Percentiles rank a stretch among this genome's conserved stretches.
These are phyloP conservation scores for Candida ortonii DNA, from an alignment of 805 yeast species.

Conservation along the genomic window DNA sequence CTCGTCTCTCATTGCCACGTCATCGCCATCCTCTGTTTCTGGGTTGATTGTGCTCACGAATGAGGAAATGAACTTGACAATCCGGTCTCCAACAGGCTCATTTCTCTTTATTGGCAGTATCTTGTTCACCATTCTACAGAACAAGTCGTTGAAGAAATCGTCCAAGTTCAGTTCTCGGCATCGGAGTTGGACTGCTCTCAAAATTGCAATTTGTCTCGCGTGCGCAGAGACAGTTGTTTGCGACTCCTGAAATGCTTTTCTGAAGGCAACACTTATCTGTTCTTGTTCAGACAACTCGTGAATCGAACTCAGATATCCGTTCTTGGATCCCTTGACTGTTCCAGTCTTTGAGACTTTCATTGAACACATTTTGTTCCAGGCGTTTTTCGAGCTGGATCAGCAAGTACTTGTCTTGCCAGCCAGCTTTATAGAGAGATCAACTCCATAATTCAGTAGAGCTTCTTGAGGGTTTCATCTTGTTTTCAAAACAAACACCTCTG, in stretches of 20 bases:
- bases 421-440: too few relatives aligned
- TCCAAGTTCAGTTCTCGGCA: constrained; percentile 52
- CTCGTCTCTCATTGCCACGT: constrained; percentile 28
- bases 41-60: constrained; percentile 52
- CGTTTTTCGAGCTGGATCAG: too few relatives aligned
- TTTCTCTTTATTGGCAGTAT: constrained; percentile 66
- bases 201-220: constrained; percentile 62
- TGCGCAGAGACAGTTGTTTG: constrained; percentile 75
- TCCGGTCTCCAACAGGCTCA: constrained; percentile 70
- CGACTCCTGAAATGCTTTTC: constrained; percentile 75
- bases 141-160: constrained; percentile 56
- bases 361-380: constrained; percentile 11
- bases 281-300: constrained; percentile 20
- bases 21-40: constrained; percentile 34
- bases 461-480: constrained; percentile 6
- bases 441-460: too few relatives aligned
- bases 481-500: constrained; percentile 7
- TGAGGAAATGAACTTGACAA: constrained; percentile 63
- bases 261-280: constrained; percentile 47
- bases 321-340: too few relatives aligned
- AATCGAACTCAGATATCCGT: constrained; percentile 11
- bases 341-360: constrained; percentile 3
- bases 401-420: too few relatives aligned
- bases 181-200: constrained; percentile 56
- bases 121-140: constrained; percentile 61